Evolutionary conservation across 805 yeast genomes (phyloP), one percentile per base, ranked within the genome.

Genomic region (Pichia occidentalis): DNA sequence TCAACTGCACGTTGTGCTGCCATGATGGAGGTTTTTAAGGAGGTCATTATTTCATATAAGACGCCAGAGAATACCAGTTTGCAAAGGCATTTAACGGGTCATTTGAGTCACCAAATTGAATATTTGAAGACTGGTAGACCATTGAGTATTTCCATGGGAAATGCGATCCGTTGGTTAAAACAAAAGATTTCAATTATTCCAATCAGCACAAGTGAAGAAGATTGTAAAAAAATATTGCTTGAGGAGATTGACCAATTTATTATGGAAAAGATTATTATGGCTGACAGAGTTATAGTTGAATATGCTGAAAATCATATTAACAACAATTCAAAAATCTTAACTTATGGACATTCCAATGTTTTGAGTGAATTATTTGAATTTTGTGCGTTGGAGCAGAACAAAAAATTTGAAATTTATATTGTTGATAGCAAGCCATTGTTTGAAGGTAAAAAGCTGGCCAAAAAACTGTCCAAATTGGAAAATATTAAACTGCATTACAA

Each of bases 141-240:
- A 1, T 68, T 92, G 34, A 78, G 92, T 39, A 84, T 88, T 2
- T 75, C 95, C 1, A 92, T 92, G 98, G 98, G 98, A 38, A 92
- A 88, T 64, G 90, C 97, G 3, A 92, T 92, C 48, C 76, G 98
- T 52, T 88, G 97, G 96, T 70, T 92, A 46, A 92, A 92, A 55
- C 97, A 90, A 64, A 90, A 85, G 57, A 90, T 92, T 39, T 77
- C 96, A 1, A 70, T 74, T 29, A 75, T 90, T 34, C 79, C 87
- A 41, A 78, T 88, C 39, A 94, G 84, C 45, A 66, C 76, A 22
- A 58, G 69, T 20, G 92, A 83, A 40, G 67, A 60, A 13, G 71
- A 71, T 23, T 95, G 96, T 20, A 87, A 85, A 54, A 60, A 56
- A 11, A 63, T 68, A 24, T 67, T 92, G 40, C 61, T 75, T 41